Percentiles rank a stretch among this genome's conserved stretches.
Conservation (phyloP, 441 rosid species). For the Brassica hybrid region DNA sequence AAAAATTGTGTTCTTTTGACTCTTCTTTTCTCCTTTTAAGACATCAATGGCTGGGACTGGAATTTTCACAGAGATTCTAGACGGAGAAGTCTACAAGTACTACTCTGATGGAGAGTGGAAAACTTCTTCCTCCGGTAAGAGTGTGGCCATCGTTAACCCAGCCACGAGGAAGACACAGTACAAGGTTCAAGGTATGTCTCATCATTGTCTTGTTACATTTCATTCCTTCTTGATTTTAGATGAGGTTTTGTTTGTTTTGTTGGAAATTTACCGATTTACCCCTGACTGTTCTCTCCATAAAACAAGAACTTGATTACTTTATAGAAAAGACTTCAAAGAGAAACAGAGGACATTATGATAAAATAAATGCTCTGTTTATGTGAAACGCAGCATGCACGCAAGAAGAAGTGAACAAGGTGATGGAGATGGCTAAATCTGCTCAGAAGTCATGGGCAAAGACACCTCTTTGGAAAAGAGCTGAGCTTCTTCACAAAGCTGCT, state of each 20-base stretch:
- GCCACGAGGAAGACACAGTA: slow-evolving; percentile 82
- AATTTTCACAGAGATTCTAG: slow-evolving; percentile 73
- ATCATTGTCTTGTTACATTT: not conserved
- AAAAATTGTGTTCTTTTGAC: slow-evolving; percentile 12
- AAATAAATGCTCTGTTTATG: slow-evolving; percentile 20
- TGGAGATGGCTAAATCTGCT: slow-evolving; percentile 79
- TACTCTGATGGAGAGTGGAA: slow-evolving; percentile 89
- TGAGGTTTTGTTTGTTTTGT: not conserved
- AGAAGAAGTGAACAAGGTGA: slow-evolving; percentile 91
- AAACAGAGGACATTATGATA: slow-evolving; percentile 22
- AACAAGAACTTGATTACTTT: not conserved
- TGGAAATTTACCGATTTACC: not conserved
- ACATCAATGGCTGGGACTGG: slow-evolving; percentile 78
- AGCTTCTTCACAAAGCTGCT: slow-evolving; percentile 95
- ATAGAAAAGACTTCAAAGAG: not conserved
- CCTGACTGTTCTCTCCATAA: not conserved
- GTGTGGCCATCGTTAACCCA: slow-evolving; percentile 84
- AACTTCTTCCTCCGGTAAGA: slow-evolving; percentile 76
- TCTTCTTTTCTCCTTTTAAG: not conserved
- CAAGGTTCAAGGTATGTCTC: slow-evolving; percentile 87
- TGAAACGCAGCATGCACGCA: slow-evolving; percentile 75
- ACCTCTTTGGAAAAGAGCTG: slow-evolving; percentile 96
- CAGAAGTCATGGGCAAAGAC: slow-evolving; percentile 95
- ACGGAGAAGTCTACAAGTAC: slow-evolving; percentile 80
- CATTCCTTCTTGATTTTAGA: not conserved